A percentile compares a stretch with the other conserved stretches of the same genome.
Evolutionary conservation across 1,139 yeast species (phyloP).

Genomic region (Taphrina pruni): DNA sequence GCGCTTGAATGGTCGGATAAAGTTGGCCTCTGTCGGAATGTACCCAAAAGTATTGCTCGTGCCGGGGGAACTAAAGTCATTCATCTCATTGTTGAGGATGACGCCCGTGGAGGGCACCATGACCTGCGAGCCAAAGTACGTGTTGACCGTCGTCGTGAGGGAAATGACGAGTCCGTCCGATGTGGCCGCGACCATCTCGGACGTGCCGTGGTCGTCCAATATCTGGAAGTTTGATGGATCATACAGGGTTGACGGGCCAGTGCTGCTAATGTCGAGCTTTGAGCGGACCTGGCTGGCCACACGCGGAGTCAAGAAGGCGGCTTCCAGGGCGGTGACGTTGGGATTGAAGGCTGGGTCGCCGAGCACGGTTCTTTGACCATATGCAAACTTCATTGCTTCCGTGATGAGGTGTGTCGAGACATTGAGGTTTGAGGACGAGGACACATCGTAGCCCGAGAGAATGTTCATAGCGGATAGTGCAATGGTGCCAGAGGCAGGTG

Average conservation of each 20-base stretch:
- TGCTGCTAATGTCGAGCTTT: constrained; percentile 53
- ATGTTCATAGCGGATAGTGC: constrained; percentile 74
- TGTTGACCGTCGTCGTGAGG: constrained; percentile 88
- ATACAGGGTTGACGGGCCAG: constrained; percentile 69
- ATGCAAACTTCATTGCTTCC: constrained; percentile 87
- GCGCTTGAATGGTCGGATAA: constrained; percentile 72
- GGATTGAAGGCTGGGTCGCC: constrained; percentile 62
- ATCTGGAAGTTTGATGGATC: constrained; percentile 57
- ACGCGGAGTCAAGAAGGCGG: constrained; percentile 54
- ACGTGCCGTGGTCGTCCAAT: constrained; percentile 40
- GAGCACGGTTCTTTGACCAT: constrained; percentile 77
- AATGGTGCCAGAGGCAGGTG: constrained; percentile 85
- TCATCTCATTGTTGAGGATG: constrained; percentile 89
- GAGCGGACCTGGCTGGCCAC: constrained; percentile 64
- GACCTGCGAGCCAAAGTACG: constrained; percentile 79
- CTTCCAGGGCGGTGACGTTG: constrained; percentile 48
- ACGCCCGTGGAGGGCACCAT: constrained; percentile 84
- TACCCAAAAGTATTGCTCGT: constrained; percentile 76
- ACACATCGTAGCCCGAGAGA: constrained; percentile 54
- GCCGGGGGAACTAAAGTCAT: constrained; percentile 82
- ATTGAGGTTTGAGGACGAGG: constrained; percentile 51
- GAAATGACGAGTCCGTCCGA: constrained; percentile 69
- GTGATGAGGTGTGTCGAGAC: constrained; percentile 59
- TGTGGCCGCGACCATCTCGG: constrained; percentile 42
- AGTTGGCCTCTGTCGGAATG: constrained; percentile 80